phyloP scores from a whole-genome alignment of 257 asterid species.

The Nicotiana tomentosiformis region DNA sequence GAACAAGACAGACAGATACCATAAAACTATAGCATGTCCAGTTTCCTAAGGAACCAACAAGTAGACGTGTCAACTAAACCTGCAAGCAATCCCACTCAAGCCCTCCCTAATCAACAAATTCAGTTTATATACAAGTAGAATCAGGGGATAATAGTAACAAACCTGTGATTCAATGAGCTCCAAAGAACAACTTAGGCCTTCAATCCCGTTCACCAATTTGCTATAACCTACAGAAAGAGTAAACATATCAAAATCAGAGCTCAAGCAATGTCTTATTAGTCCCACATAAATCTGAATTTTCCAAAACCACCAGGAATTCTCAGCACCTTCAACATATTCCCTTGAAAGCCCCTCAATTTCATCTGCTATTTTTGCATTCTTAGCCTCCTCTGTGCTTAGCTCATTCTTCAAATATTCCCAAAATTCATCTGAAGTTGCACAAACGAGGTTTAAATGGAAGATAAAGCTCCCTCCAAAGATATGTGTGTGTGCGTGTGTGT shows the following conservation, averaged over 20 bases:
- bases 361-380: slow-evolving; percentile 33
- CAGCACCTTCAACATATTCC: slow-evolving; percentile 48
- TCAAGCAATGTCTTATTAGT: background rate
- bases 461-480: background rate
- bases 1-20: background rate
- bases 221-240: slow-evolving; percentile 35
- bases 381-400: slow-evolving; percentile 46
- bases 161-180: slow-evolving; percentile 62
- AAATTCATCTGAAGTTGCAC: slow-evolving; percentile 39
- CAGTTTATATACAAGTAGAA: background rate
- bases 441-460: background rate
- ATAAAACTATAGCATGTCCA: background rate
- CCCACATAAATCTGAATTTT: background rate
- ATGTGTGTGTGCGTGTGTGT: background rate
- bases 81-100: background rate
- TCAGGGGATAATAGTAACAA: background rate
- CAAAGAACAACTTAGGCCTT: slow-evolving; percentile 50
- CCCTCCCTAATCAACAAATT: background rate
- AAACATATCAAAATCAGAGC: background rate
- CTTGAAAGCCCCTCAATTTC: slow-evolving; percentile 53
- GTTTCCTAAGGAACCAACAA: background rate
- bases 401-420: slow-evolving; percentile 46
- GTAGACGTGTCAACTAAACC: background rate
- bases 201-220: slow-evolving; percentile 51
- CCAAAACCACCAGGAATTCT: background rate